Evolutionary conservation across 1,284 basidiomycete genomes (phyloP), one percentile per base, ranked within the genome.

Genomic region (Fomes fomentarius): DNA sequence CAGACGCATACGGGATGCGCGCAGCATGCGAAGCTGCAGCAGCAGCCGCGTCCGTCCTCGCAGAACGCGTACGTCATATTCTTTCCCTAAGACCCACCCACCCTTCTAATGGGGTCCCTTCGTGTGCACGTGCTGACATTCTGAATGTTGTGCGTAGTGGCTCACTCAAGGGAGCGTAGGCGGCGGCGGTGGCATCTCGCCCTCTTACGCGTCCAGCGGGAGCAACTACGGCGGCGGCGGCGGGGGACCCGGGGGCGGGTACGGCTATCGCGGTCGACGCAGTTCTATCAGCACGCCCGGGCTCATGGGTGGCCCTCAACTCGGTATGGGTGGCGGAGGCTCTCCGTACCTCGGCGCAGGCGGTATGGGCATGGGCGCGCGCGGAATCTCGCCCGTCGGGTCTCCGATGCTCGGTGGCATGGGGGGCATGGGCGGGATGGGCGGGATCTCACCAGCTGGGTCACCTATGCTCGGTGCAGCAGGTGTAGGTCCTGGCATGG

Each of bases 21-120:
- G 56, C 45, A 1, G 56, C 61, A 12, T 56, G 51, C 28, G 59
- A 61, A 37, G 45, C 56, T 2, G 61, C 61, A 0, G 59, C 57
- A 2, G 47, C 52, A 0, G 52, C 52, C 11, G 61, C 61, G 5
- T 52, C 56, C 26, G 10, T 51, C n/a, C 54, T 63, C 24, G 47
- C 56, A 14, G 53, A 58, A 4, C 52, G 53, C 7, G 59, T 61
- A 48, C 47, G 59, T 54, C 24, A 25, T 22, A 5, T 7, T 6
- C 4, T 2, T 9, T 21, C 1, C 4, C 26, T 11, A 12, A 2
- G 14, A 12, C 30, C 19, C 28, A 30, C 34, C n/a, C n/a, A n/a
- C n/a, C n/a, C n/a, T n/a, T n/a, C n/a, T n/a, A n/a, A n/a, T n/a
- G n/a, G n/a, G n/a, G n/a, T n/a, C n/a, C n/a, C n/a, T n/a, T n/a